Evolutionary conservation across 805 yeast species (phyloP).

Genomic region (Tanozyma kutaoensis): DNA sequence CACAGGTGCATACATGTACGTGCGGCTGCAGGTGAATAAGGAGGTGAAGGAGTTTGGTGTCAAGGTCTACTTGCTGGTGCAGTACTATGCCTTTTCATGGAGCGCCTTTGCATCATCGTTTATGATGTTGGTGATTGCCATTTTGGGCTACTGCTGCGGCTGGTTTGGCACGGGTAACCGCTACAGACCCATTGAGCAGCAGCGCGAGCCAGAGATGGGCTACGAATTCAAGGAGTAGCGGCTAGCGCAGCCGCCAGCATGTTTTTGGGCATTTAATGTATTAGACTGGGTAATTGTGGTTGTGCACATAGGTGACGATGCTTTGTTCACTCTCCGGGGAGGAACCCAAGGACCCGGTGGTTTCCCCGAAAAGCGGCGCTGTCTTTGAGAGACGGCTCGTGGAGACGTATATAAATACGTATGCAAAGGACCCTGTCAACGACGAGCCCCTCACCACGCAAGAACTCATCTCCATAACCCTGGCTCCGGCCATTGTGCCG

Average conservation of each 20-base stretch:
- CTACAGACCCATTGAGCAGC: conserved; percentile 9
- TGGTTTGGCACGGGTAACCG: conserved; percentile 18
- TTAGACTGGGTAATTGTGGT: not conserved
- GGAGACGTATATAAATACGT: conserved; percentile 45
- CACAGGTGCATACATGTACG: conserved; percentile 45
- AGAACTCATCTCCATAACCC: conserved; percentile 37
- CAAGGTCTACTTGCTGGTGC: conserved; percentile 32
- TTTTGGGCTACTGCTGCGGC: conserved; percentile 30
- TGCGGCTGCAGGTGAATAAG: conserved; percentile 39
- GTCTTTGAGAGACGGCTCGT: conserved; percentile 57
- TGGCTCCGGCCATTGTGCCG: conserved; percentile 11
- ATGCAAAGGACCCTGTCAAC: conserved; percentile 65
- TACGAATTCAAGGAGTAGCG: conserved; percentile 8
- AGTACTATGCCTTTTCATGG: conserved; percentile 54
- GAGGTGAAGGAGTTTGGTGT: conserved; percentile 38
- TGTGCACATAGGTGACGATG: conserved; percentile 3
- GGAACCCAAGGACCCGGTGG: conserved; percentile 55
- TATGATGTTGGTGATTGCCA: conserved; percentile 16
- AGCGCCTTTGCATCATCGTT: too few species aligned
- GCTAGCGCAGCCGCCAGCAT: not conserved
- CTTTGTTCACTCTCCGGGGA: conserved; percentile 48
- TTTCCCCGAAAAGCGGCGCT: conserved; percentile 58
- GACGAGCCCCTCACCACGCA: conserved; percentile 44
- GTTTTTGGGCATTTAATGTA: not conserved
- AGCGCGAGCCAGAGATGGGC: conserved; percentile 7